Evolutionary conservation across 108 stramenopile species (phyloP), one percentile per base, ranked within the genome.

Genomic region (Skeletonema marinoi): DNA sequence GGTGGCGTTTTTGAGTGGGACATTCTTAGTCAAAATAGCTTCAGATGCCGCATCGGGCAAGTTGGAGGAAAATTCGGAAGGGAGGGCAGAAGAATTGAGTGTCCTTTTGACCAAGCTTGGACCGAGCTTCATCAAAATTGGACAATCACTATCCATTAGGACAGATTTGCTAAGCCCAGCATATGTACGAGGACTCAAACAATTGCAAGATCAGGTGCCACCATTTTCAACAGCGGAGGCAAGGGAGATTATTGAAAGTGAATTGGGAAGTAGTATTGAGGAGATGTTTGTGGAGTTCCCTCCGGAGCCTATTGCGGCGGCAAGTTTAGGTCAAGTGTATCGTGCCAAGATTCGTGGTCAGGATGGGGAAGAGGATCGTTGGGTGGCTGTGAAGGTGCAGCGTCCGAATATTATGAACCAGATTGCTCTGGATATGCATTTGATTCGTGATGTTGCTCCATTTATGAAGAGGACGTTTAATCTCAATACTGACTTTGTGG

Each of bases 331-430:
- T 32, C 98, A 98, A 81, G 98, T 97, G 11, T 97, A 94, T 78
- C 75, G 81, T 56, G 96, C 91, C 6, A 92, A 75, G 36, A 54
- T 93, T 9, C 84, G 82, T 32, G 21, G 41, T 30, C 32, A 30
- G 14, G 50, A 66, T 21, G 39, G 60, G 4, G 77, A 56, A 38
- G 58, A 31, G 8, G 54, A 64, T 36, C 56, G 31, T 29, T 86
- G 88, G 21, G 97, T 98, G 41, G 98, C 98, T 21, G 92, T 98
- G 36, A 98, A 98, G 74, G 97, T 98, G 3, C 97, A 98, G 84
- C 90, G 98, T 42, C 97, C 98, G 3, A 82, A 96, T 48, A 95
- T 98, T 60, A 90, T 93, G 74, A 81, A 91, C 50, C 94, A 96
- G 67, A 97, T 98, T 73, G 96, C 97, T 21, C 77, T 97, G n/a